A percentile compares a stretch with the other conserved stretches of the same genome.
phyloP scores from a whole-genome alignment of 2,329 filamentous ascomycete genomes.

The Colletotrichum costaricense region DNA sequence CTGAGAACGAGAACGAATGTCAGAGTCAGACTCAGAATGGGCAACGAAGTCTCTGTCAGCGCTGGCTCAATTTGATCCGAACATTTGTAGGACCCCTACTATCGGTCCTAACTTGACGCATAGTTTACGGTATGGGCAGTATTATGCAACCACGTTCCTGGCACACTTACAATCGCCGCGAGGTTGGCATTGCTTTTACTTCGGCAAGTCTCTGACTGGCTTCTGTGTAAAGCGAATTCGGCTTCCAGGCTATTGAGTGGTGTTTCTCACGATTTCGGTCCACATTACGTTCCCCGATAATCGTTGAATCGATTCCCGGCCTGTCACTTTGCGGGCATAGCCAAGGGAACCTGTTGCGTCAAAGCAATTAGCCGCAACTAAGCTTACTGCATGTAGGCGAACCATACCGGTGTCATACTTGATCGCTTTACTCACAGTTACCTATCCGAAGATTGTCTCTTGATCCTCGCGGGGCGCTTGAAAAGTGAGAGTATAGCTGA shows the following conservation, averaged over 20 bases:
- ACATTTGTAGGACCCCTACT: not conserved
- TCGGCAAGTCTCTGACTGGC: not conserved
- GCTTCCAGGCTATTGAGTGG: not conserved
- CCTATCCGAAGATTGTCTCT: too few relatives aligned
- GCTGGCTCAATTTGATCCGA: not conserved
- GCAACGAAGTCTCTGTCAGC: not conserved
- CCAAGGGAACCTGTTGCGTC: too few relatives aligned
- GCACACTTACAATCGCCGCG: not conserved
- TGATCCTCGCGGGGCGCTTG: too few relatives aligned
- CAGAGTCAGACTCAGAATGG: not conserved
- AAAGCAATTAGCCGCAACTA: too few relatives aligned
- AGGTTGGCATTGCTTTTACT: not conserved
- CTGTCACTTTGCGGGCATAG: too few relatives aligned
- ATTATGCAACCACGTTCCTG: not conserved
- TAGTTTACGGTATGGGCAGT: not conserved
- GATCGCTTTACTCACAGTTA: too few relatives aligned
- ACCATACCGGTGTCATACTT: too few relatives aligned
- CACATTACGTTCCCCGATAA: not conserved
- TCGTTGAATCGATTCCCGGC: too few relatives aligned
- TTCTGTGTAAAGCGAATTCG: too few relatives aligned
- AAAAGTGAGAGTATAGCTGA: too few relatives aligned
- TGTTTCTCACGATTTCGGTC: not conserved
- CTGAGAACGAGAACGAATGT: not conserved
- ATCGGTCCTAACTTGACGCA: not conserved
- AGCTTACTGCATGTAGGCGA: too few relatives aligned